Percentiles rank a stretch among this genome's conserved stretches.
These are phyloP conservation scores for Aspergillus costaricaensis DNA, from an alignment of 2,329 filamentous ascomycete genomes.

Conservation along the genomic window DNA sequence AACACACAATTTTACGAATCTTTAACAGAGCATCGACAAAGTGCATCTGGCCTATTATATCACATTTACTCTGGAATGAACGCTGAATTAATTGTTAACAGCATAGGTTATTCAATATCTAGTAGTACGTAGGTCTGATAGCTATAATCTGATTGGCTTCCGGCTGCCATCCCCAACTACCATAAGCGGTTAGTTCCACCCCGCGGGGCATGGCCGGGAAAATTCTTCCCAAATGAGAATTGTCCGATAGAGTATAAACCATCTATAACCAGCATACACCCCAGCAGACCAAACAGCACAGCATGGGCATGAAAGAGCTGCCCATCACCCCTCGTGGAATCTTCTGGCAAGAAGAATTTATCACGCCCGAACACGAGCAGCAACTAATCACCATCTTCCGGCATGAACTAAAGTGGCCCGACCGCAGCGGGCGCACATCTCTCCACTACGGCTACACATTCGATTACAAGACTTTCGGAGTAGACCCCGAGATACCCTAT, in stretches of 20 bases:
- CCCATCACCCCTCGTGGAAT: constrained; percentile 30
- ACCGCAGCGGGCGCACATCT: constrained; percentile 50
- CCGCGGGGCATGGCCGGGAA: background rate
- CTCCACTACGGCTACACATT: constrained; percentile 61
- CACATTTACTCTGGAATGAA: too few relatives aligned
- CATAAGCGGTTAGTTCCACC: background rate
- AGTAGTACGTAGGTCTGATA: too few relatives aligned
- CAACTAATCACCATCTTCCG: constrained; percentile 49
- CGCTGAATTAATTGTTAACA: too few relatives aligned
- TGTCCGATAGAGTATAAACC: background rate
- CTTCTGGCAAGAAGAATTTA: constrained; percentile 51
- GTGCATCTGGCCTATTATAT: too few relatives aligned
- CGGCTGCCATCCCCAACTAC: background rate
- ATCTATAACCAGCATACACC: background rate
- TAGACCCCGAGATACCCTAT: constrained; percentile 54
- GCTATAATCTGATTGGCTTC: background rate
- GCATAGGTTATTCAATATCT: too few relatives aligned
- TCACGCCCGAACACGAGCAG: constrained; percentile 49
- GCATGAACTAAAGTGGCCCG: constrained; percentile 51
- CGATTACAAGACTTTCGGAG: constrained; percentile 60
- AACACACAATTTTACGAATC: too few relatives aligned
- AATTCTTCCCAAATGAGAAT: background rate
- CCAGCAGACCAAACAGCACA: background rate
- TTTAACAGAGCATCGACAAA: too few relatives aligned
- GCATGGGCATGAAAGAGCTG: constrained; percentile 19